Evolutionary conservation across 1,139 yeast species (phyloP).

Genomic region (Hanseniaspora uvarum): DNA sequence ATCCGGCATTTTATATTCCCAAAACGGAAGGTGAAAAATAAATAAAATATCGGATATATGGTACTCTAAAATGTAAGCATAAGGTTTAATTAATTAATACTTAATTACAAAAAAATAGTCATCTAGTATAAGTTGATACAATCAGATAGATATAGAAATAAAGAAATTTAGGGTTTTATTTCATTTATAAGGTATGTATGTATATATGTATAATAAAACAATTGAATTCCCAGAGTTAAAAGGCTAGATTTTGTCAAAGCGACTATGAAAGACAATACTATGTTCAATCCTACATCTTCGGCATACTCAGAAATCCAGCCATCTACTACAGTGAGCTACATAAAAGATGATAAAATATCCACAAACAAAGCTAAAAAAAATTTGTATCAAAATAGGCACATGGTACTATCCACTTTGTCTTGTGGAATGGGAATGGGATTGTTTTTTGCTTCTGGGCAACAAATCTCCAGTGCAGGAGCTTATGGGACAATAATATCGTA

Average conservation of each 20-base stretch:
- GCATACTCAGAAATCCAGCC: background rate
- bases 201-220: no score
- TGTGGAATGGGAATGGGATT: slow-evolving; percentile 56
- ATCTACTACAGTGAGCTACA: background rate
- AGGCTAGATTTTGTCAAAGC: no score
- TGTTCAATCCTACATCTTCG: background rate
- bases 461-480: slow-evolving; percentile 61
- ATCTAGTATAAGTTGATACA: no score
- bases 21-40: background rate
- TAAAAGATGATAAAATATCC: background rate
- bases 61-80: no score
- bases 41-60: background rate
- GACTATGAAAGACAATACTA: background rate
- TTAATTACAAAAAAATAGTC: background rate
- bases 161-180: no score
- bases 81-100: background rate
- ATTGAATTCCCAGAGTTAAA: no score
- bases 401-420: slow-evolving; percentile 52
- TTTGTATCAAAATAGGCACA: slow-evolving; percentile 31
- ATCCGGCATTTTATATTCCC: no score
- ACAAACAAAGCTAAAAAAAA: background rate
- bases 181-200: no score
- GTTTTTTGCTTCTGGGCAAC: slow-evolving; percentile 54
- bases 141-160: no score
- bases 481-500: slow-evolving; percentile 55